phyloP scores from a whole-genome alignment of 148 eudicot species.

The Rhododendron griersonianum region DNA sequence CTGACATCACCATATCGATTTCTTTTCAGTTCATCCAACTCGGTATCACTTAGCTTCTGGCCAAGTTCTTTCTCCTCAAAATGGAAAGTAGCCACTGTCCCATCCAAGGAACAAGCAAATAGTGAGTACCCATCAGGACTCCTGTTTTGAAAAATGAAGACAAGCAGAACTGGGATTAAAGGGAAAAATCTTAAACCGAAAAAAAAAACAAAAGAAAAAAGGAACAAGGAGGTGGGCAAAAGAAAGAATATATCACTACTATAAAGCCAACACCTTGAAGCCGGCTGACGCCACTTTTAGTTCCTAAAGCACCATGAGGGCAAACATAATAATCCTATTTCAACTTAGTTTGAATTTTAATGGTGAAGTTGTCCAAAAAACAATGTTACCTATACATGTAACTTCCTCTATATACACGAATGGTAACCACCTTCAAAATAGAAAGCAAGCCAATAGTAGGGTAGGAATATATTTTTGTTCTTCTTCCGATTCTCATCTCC shows the following conservation, averaged over 20 bases:
- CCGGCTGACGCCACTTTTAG: neutral
- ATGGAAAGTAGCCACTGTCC: slow-evolving; percentile 83
- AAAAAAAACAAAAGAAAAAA: neutral
- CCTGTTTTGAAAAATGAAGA: slow-evolving; percentile 37
- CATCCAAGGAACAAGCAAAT: slow-evolving; percentile 96
- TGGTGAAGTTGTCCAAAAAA: neutral
- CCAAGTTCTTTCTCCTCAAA: slow-evolving; percentile 89
- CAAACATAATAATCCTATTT: neutral
- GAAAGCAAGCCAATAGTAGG: neutral
- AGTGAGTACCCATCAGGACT: slow-evolving; percentile 98
- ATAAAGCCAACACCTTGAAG: neutral
- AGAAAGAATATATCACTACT: neutral
- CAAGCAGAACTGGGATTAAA: neutral
- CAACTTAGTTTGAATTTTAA: neutral
- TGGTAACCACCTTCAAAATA: neutral
- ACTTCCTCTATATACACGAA: neutral
- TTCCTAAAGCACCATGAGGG: neutral
- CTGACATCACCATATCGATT: slow-evolving; percentile 95
- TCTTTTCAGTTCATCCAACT: slow-evolving; percentile 70
- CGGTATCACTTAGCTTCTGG: slow-evolving; percentile 65
- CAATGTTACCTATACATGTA: neutral
- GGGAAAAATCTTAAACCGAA: neutral
- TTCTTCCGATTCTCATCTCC: neutral
- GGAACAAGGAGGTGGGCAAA: neutral
- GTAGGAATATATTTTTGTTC: neutral